Evolutionary conservation across 768 basidiomycete species (phyloP), one percentile per base, ranked within the genome.

Genomic region (Lenzites betulinus): DNA sequence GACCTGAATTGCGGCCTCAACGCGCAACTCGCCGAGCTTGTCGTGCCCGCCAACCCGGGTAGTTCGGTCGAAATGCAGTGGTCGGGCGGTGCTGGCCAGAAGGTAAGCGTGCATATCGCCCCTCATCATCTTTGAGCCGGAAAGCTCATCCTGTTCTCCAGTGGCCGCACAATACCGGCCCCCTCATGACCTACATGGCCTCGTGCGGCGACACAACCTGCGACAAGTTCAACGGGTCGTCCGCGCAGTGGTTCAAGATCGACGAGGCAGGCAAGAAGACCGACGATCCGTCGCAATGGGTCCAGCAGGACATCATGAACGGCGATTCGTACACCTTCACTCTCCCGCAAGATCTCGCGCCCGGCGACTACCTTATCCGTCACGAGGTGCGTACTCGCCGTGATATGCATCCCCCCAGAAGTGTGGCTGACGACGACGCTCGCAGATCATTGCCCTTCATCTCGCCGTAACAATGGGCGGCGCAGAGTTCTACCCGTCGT

Each of bases 401-500:
- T n/a, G n/a, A n/a, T n/a, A n/a, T n/a, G n/a, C n/a, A n/a, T n/a
- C n/a, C n/a, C n/a, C n/a, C n/a, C n/a, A n/a, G n/a, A n/a, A n/a
- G 30, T 33, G 30, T 33, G 30, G 30, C 30, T 4, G 30, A 33
- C 30, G 30, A 11, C 30, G 30, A 20, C 35, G 13, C 38, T 8
- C 41, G 35, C 54, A 63, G 67, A 87, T 92, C 72, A 86, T 92
- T 70, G 86, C 87, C 11, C 82, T 92, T 15, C 91, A 92, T 67
- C 79, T 86, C 47, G 90, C 81, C 7, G 77, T 69, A n/a, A 64
- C 67, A 2, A 11, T 68, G 18, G 84, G 85, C 6, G 88, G 88
- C 20, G 90, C 89, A 0, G 91, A 93, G 73, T 93, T 92, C 73
- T 93, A 93, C 70, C 86, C 88, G 0, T 82, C 83, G 26, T 93